Conservation (phyloP, 2,329 filamentous ascomycete species). For the Anthostomella pinea region DNA sequence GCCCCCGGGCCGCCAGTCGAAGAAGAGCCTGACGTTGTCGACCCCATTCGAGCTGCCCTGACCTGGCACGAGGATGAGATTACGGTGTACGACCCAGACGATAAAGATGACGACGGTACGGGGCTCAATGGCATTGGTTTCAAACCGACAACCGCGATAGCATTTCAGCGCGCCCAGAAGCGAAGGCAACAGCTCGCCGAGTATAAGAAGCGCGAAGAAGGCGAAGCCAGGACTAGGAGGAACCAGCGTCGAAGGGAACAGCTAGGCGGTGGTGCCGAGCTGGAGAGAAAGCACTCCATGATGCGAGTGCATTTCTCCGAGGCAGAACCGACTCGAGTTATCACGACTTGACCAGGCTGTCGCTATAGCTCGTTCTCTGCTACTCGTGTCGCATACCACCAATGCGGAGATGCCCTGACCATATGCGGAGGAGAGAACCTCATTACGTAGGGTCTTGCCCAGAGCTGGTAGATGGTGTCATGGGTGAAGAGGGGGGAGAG, state of each 20-base stretch:
- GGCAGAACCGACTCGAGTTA: constrained; percentile 27
- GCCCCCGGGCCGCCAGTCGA: constrained; percentile 24
- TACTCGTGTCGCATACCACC: too few species aligned
- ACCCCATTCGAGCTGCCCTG: constrained; percentile 56
- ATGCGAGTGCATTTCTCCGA: constrained; percentile 33
- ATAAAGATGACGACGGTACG: constrained; percentile 64
- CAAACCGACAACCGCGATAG: constrained; percentile 60
- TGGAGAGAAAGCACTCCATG: constrained; percentile 27
- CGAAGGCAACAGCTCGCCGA: constrained; percentile 60
- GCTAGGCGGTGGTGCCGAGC: constrained; percentile 23
- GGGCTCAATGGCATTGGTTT: constrained; percentile 68
- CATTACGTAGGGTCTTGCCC: too few species aligned
- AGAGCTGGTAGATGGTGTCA: too few species aligned
- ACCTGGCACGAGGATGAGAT: constrained; percentile 70
- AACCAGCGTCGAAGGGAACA: constrained; percentile 48
- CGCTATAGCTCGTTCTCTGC: background rate
- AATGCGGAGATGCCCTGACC: too few species aligned
- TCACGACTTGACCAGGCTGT: constrained; percentile 21
- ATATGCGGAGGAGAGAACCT: too few species aligned
- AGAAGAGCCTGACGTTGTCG: constrained; percentile 38
- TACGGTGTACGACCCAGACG: constrained; percentile 62
- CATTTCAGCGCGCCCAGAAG: constrained; percentile 54
- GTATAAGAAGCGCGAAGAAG: constrained; percentile 59
- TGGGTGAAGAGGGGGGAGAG: too few species aligned
- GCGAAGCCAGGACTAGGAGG: constrained; percentile 55